These are phyloP conservation scores for Mucuna pruriens DNA, from an alignment of 306 rosid species.

Conservation along the genomic window DNA sequence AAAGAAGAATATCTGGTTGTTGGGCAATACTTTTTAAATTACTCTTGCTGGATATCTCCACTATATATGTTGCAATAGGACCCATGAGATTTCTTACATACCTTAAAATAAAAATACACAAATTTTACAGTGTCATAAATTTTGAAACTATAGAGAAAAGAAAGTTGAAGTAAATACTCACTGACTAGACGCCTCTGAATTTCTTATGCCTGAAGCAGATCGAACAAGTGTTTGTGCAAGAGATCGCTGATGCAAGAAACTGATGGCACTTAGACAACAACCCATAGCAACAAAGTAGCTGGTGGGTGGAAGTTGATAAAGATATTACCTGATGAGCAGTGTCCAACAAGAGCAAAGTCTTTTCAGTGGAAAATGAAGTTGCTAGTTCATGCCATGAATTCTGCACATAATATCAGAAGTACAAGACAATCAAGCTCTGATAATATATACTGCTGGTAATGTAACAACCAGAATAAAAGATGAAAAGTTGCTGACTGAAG, in stretches of 20 bases:
- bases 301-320: slow-evolving; percentile 20
- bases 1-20: slow-evolving; percentile 76
- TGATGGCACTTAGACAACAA: slow-evolving; percentile 36
- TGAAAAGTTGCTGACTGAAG: slow-evolving; percentile 1
- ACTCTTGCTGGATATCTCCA: slow-evolving; percentile 73
- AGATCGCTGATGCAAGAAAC: slow-evolving; percentile 65
- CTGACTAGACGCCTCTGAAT: slow-evolving; percentile 77
- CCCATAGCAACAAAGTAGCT: slow-evolving; percentile 23
- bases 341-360: slow-evolving; percentile 67
- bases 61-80: slow-evolving; percentile 68
- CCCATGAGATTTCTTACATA: slow-evolving; percentile 84
- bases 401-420: slow-evolving; percentile 50
- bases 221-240: slow-evolving; percentile 93
- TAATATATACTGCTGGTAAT: background rate
- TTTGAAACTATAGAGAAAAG: slow-evolving; percentile 2
- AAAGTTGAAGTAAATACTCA: slow-evolving; percentile 51
- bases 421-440: slow-evolving; percentile 32
- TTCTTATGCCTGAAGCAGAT: slow-evolving; percentile 81
- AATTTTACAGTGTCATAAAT: slow-evolving; percentile 7
- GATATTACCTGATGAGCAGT: slow-evolving; percentile 75
- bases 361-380: slow-evolving; percentile 77
- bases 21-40: slow-evolving; percentile 76
- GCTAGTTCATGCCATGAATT: slow-evolving; percentile 91
- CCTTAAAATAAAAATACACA: slow-evolving; percentile 49
- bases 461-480: background rate